These are phyloP conservation scores for Candida maris DNA, from an alignment of 805 yeast species.

Conservation along the genomic window DNA sequence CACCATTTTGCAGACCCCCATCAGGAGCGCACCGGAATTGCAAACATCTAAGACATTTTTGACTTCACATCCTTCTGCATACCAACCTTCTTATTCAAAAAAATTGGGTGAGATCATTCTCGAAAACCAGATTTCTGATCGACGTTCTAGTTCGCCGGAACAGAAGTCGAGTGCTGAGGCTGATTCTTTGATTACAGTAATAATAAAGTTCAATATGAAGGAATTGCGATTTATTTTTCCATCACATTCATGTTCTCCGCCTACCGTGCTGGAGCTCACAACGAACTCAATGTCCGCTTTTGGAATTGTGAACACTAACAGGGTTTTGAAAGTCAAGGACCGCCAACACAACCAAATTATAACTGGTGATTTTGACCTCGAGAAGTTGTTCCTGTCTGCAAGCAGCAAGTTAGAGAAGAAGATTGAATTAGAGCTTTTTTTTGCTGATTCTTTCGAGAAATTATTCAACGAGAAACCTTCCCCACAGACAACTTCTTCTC, in stretches of 20 bases:
- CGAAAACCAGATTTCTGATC: not conserved
- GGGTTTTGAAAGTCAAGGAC: slow-evolving; percentile 36
- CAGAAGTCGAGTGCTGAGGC: slow-evolving; percentile 3
- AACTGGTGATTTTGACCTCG: slow-evolving; percentile 45
- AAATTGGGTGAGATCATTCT: not conserved
- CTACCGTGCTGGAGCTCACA: slow-evolving; percentile 71
- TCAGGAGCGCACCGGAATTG: slow-evolving; percentile 9
- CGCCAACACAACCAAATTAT: slow-evolving; percentile 29
- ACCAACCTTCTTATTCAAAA: not conserved
- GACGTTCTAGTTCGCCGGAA: not conserved
- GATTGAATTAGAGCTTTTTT: slow-evolving; percentile 39
- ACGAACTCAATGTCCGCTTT: slow-evolving; percentile 76
- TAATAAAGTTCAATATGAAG: slow-evolving; percentile 49
- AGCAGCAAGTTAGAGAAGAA: slow-evolving; percentile 25
- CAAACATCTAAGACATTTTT: slow-evolving; percentile 2
- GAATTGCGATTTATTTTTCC: slow-evolving; percentile 64
- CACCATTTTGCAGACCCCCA: slow-evolving; percentile 5
- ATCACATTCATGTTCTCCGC: slow-evolving; percentile 66
- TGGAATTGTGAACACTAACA: slow-evolving; percentile 40
- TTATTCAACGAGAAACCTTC: slow-evolving; percentile 27
- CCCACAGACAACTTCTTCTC: slow-evolving; percentile 9
- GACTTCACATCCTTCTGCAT: not conserved
- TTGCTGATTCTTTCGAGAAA: slow-evolving; percentile 26
- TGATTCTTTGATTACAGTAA: slow-evolving; percentile 34
- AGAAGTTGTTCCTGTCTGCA: slow-evolving; percentile 36